phyloP scores from a whole-genome alignment of 768 basidiomycete genomes.

The Imleria badia region DNA sequence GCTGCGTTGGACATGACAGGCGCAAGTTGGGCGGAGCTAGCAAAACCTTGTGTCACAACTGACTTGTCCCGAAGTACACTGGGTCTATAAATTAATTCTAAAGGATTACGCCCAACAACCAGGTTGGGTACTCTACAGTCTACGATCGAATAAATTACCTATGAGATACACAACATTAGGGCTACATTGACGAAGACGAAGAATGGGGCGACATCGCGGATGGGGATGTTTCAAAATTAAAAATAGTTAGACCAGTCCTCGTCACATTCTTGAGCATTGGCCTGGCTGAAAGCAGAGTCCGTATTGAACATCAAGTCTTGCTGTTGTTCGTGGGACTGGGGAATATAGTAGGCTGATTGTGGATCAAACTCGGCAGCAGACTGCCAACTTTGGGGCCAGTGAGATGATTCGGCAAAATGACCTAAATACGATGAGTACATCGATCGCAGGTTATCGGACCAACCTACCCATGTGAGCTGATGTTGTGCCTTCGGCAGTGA shows the following conservation, averaged over 20 bases:
- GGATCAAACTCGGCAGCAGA: not conserved
- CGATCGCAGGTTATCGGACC: not conserved
- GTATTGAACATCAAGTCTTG: not conserved
- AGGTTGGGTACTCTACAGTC: not conserved
- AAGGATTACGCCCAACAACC: not conserved
- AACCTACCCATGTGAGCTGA: slow-evolving; percentile 7
- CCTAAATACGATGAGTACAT: slow-evolving; percentile 5
- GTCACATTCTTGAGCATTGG: not conserved
- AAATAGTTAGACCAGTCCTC: not conserved
- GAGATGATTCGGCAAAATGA: not conserved
- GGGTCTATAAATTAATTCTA: too few relatives aligned
- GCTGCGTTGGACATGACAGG: slow-evolving; percentile 38
- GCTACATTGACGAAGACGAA: slow-evolving; percentile 7
- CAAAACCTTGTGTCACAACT: not conserved
- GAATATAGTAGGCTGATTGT: not conserved
- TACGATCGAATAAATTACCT: not conserved
- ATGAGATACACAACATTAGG: not conserved
- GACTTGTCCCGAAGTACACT: too few relatives aligned
- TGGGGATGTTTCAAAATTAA: not conserved
- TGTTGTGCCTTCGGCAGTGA: not conserved
- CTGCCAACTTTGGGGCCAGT: not conserved
- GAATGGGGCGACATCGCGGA: not conserved
- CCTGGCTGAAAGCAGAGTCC: not conserved
- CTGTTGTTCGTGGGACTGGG: not conserved
- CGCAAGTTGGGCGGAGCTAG: not conserved